Evolutionary conservation across 805 yeast genomes (phyloP).

Genomic region (Danielozyma ontarioensis): DNA sequence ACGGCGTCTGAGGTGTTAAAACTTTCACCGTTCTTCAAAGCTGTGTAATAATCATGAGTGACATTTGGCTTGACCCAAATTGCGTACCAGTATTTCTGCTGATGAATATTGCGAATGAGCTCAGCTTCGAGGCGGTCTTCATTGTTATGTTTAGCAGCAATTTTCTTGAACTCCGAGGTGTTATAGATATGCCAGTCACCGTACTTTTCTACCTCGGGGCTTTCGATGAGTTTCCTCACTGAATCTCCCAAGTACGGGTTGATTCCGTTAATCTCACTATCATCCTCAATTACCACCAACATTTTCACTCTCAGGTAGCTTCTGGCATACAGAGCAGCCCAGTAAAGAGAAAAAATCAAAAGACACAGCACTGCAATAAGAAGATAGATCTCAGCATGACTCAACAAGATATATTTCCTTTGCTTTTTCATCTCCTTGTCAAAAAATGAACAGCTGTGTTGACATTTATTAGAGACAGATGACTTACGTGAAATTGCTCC

Average conservation of each 20-base stretch:
- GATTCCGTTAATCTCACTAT: conserved; percentile 12
- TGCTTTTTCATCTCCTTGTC: conserved; percentile 16
- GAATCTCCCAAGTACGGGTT: conserved; percentile 26
- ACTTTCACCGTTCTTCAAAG: conserved; percentile 32
- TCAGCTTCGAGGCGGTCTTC: conserved; percentile 26
- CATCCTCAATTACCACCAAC: conserved; percentile 36
- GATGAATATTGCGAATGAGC: conserved; percentile 41
- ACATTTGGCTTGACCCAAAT: conserved; percentile 49
- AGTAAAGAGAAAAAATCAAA: conserved; percentile 38
- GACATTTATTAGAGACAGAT: no score
- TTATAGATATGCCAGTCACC: conserved; percentile 36
- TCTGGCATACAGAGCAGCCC: conserved; percentile 43
- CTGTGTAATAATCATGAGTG: conserved; percentile 31
- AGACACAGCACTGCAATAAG: conserved; percentile 33
- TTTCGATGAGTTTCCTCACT: conserved; percentile 5
- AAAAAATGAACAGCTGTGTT: conserved; percentile 27
- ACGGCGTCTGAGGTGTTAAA: conserved; percentile 27
- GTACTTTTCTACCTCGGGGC: conserved; percentile 12
- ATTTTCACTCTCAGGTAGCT: conserved; percentile 26
- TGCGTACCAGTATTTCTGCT: conserved; percentile 60
- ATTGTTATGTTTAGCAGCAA: conserved; percentile 23
- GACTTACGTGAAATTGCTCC: no score
- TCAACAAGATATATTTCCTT: conserved; percentile 13
- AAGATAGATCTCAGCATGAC: conserved; percentile 17
- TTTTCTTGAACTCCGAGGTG: conserved; percentile 18